A percentile compares a stretch with the other conserved stretches of the same genome.
Conservation (phyloP, 2,329 filamentous ascomycete species). For the Aureobasidium mangrovei region DNA sequence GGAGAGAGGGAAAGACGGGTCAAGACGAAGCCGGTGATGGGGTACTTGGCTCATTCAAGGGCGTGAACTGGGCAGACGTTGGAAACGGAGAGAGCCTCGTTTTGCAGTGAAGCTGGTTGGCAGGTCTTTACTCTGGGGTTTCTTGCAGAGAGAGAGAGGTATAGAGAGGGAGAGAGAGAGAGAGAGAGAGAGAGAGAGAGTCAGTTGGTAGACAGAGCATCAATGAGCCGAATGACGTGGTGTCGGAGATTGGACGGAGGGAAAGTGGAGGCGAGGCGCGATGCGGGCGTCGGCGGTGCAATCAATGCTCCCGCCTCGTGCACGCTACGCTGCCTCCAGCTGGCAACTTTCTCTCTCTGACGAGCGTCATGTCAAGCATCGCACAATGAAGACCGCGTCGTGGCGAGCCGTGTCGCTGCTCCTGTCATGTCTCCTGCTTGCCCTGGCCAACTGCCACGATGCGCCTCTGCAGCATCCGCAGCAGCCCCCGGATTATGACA, state of each 20-base stretch:
- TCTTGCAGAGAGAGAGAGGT: background rate
- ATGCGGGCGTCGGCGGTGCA: background rate
- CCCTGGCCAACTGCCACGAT: slow-evolving; percentile 8
- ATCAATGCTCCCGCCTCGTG: background rate
- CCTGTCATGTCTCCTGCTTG: slow-evolving; percentile 2
- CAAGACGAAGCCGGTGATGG: slow-evolving; percentile 24
- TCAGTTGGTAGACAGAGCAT: background rate
- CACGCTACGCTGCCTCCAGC: background rate
- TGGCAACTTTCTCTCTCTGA: background rate
- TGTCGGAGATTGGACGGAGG: background rate
- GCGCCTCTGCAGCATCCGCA: background rate
- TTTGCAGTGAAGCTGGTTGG: slow-evolving; percentile 30
- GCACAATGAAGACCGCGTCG: slow-evolving; percentile 4
- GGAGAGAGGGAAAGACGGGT: slow-evolving; percentile 36
- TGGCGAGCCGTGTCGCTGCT: slow-evolving; percentile 10
- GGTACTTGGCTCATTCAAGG: slow-evolving; percentile 30
- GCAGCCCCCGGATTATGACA: background rate
- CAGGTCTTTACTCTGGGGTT: background rate
- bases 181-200: background rate
- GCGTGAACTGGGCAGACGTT: slow-evolving; percentile 43
- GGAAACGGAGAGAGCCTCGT: slow-evolving; percentile 49
- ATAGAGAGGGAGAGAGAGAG: background rate
- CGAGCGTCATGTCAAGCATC: slow-evolving; percentile 1
- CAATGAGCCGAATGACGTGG: background rate
- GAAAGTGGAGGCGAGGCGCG: background rate